phyloP scores from a whole-genome alignment of 208 protist genomes.

The Trypanosomatidae sp. region DNA sequence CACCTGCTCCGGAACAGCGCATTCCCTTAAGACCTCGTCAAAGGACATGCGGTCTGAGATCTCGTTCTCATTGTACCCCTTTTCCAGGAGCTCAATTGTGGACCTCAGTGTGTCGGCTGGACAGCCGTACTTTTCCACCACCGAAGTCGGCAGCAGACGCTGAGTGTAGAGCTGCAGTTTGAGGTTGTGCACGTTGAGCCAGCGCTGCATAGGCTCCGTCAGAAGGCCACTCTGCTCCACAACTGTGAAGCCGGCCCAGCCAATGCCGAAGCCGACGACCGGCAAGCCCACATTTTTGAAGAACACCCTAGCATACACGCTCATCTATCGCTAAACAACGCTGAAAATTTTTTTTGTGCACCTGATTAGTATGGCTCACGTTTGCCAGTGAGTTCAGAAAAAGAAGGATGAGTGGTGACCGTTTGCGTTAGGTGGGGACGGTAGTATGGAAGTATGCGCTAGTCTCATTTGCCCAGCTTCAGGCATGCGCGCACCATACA shows the following conservation, averaged over 20 bases:
- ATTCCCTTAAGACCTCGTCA: conserved; percentile 74
- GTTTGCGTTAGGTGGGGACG: not conserved
- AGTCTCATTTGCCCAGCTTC: not conserved
- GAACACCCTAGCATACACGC: conserved; percentile 1
- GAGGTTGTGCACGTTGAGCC: conserved; percentile 53
- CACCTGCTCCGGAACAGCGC: conserved; percentile 71
- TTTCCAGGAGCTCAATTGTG: conserved; percentile 54
- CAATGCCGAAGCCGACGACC: conserved; percentile 62
- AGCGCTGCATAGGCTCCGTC: conserved; percentile 33
- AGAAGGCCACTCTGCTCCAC: conserved; percentile 48
- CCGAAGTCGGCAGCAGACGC: conserved; percentile 38
- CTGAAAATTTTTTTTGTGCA: not conserved
- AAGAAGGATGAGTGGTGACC: not conserved
- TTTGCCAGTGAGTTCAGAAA: not conserved
- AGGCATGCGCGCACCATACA: not conserved
- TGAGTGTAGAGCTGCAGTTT: conserved; percentile 62
- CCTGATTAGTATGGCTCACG: not conserved
- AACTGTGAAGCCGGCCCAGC: conserved; percentile 55
- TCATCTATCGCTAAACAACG: conserved; percentile 1
- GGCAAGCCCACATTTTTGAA: conserved; percentile 31
- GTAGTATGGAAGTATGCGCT: not conserved
- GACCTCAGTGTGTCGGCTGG: conserved; percentile 41
- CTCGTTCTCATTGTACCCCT: conserved; percentile 34
- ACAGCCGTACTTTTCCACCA: conserved; percentile 65
- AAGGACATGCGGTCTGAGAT: conserved; percentile 66